phyloP scores from a whole-genome alignment of 2,329 filamentous ascomycete species.

The Hypoxylon sp. region DNA sequence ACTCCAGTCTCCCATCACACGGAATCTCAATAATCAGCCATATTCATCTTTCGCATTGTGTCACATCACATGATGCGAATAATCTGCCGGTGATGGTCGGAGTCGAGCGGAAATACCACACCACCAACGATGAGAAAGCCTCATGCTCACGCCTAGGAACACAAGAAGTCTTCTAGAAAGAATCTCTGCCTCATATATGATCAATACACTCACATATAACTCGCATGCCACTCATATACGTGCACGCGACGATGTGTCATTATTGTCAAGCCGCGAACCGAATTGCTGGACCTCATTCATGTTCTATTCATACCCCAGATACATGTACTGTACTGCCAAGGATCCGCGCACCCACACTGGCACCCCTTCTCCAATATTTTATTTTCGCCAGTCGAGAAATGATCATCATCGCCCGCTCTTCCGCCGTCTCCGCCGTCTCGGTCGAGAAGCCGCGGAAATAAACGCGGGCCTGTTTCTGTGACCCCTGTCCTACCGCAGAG shows the following conservation, averaged over 20 bases:
- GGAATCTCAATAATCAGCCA: not conserved
- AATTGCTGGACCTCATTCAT: conserved; percentile 24
- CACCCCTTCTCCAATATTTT: conserved; percentile 7
- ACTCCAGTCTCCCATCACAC: not conserved
- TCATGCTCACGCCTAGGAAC: conserved; percentile 8
- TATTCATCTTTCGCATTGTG: conserved; percentile 7
- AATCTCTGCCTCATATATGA: conserved; percentile 39
- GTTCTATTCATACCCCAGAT: conserved; percentile 24
- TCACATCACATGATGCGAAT: conserved; percentile 36
- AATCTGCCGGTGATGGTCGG: conserved; percentile 30
- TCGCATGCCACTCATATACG: not conserved
- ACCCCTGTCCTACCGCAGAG: not conserved
- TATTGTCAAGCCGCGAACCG: conserved; percentile 36
- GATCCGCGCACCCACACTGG: conserved; percentile 29
- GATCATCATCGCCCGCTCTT: conserved; percentile 19
- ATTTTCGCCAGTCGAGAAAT: conserved; percentile 10
- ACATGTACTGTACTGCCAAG: conserved; percentile 13
- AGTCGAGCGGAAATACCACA: conserved; percentile 23
- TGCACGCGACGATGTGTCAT: conserved; percentile 30
- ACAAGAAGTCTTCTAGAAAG: conserved; percentile 35
- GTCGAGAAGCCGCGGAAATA: conserved; percentile 22
- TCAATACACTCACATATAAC: not conserved
- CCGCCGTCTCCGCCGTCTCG: conserved; percentile 27
- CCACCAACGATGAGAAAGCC: conserved; percentile 13
- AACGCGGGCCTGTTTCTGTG: not conserved